These are phyloP conservation scores for Polysphondylium violaceum DNA, from an alignment of 78 protist species.

Conservation along the genomic window DNA sequence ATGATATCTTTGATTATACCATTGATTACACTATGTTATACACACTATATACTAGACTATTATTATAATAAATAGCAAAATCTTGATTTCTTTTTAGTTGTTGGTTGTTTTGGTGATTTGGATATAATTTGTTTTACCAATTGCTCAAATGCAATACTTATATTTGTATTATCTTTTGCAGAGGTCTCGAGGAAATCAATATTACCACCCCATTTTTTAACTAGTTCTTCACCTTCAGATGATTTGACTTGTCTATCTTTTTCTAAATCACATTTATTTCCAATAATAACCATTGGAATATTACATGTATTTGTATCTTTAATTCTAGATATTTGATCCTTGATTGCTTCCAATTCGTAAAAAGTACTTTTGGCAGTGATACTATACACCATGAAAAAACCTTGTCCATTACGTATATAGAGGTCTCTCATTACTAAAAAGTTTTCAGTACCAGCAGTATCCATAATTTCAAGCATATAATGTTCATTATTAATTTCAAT, in stretches of 20 bases:
- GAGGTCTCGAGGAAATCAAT: slow-evolving; percentile 37
- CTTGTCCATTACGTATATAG: slow-evolving; percentile 90
- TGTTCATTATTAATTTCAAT: slow-evolving; percentile 34
- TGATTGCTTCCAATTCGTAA: slow-evolving; percentile 79
- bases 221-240: slow-evolving; percentile 6
- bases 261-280: slow-evolving; percentile 67
- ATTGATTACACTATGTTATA: too few relatives aligned
- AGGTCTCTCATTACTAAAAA: slow-evolving; percentile 89
- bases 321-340: slow-evolving; percentile 85
- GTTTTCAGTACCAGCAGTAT: slow-evolving; percentile 81
- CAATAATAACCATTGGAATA: slow-evolving; percentile 55
- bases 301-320: slow-evolving; percentile 41
- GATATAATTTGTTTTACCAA: slow-evolving; percentile 23
- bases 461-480: slow-evolving; percentile 59
- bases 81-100: slow-evolving; percentile 12
- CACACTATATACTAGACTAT: too few relatives aligned
- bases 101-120: slow-evolving; percentile 4
- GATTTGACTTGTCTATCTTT: slow-evolving; percentile 41
- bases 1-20: too few relatives aligned
- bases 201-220: slow-evolving; percentile 48
- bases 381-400: slow-evolving; percentile 90
- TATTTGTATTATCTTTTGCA: slow-evolving; percentile 16
- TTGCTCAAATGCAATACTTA: slow-evolving; percentile 32
- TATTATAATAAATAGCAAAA: too few relatives aligned
- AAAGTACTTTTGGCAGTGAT: slow-evolving; percentile 81